Evolutionary conservation across 2,329 filamentous ascomycete species (phyloP).

Genomic region (Aspergillus awamori): DNA sequence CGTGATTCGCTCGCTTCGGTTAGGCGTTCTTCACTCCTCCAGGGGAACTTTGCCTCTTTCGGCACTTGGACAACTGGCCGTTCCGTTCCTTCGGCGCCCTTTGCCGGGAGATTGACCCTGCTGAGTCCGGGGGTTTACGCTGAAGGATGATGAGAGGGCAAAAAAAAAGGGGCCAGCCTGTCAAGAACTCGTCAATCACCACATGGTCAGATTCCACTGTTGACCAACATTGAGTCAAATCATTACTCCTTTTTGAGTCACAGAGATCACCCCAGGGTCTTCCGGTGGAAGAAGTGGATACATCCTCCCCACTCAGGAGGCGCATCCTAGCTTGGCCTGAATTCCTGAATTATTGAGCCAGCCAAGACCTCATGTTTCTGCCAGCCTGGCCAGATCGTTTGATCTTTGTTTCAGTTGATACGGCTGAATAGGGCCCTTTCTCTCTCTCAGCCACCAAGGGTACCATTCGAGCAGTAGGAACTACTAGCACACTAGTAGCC

Average conservation of each 20-base stretch:
- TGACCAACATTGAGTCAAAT: background rate
- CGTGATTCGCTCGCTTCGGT: slow-evolving; percentile 12
- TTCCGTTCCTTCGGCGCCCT: background rate
- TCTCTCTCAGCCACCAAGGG: background rate
- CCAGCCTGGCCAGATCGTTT: slow-evolving; percentile 6
- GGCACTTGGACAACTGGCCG: slow-evolving; percentile 4
- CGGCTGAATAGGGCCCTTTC: background rate
- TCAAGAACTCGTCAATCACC: background rate
- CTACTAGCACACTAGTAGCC: no score
- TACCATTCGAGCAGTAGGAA: no score
- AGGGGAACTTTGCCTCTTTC: background rate
- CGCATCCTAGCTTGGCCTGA: background rate
- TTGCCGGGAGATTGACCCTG: no score
- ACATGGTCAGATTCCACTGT: background rate
- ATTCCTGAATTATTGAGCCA: background rate
- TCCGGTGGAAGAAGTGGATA: background rate
- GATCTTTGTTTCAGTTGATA: slow-evolving; percentile 2
- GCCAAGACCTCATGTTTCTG: background rate
- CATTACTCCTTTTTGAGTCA: background rate
- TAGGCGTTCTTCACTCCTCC: slow-evolving; percentile 2
- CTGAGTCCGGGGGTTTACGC: no score
- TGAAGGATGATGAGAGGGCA: no score
- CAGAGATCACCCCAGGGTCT: slow-evolving; percentile 1
- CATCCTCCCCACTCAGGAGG: slow-evolving; percentile 8
- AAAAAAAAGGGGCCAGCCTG: no score